Evolutionary conservation across 345 rosid genomes (phyloP), one percentile per base, ranked within the genome.

Genomic region (Eucalyptus paniculata): DNA sequence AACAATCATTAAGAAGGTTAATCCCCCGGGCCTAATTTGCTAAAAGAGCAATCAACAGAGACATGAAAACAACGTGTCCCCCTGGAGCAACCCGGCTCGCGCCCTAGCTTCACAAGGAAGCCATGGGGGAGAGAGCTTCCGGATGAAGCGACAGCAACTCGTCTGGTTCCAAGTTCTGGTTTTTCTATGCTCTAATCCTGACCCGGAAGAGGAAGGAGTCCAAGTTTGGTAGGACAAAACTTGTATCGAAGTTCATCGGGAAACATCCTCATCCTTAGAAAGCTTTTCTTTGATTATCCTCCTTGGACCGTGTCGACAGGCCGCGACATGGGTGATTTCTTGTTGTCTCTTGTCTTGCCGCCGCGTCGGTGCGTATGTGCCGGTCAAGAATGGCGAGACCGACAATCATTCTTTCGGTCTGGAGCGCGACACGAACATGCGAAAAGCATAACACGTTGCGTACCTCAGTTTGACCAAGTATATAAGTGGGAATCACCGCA

Each of bases 1-100:
- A 18, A 42, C 90, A 89, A 93, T 91, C 90, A 91, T 92, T 80
- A 92, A 89, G 69, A 89, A 86, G 89, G 89, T 89, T 50, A 86
- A 89, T 87, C 23, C 28, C 47, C 67, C 53, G 89, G 65, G 86
- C 88, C 42, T 67, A 69, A 15, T 49, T 91, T 87, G 60, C 82
- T 17, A 89, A 85, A 89, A 32, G 77, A 91, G 88, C 90, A 91
- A 91, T 88, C 88, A 67, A 89, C 87, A 77, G 47, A 50, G 90
- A 88, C 88, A 87, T 49, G 87, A 88, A 80, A 88, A 89, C 72
- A 87, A 7, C 50, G 62, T 28, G 4, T 12, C 81, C 44, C 5
- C 24, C 30, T 2, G 5, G 47, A 23, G 85, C 47, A 77, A 77
- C 30, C 16, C 30, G 47, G 42, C 28, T 23, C 16, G 47, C 16